These are phyloP conservation scores for Vigna trinervia DNA, from an alignment of 306 rosid genomes.

Conservation along the genomic window DNA sequence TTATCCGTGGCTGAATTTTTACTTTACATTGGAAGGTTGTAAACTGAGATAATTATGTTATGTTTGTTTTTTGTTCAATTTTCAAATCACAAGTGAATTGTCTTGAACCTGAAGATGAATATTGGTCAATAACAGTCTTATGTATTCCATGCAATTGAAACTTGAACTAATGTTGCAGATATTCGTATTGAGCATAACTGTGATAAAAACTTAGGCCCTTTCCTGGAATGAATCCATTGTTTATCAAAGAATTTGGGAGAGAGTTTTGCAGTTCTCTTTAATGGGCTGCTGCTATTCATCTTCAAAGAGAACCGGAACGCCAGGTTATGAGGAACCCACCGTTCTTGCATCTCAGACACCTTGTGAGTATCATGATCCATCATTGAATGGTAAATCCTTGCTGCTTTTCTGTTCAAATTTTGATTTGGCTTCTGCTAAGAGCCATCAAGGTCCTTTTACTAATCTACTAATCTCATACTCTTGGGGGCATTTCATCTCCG, in stretches of 20 bases:
- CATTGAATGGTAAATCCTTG: constrained; percentile 38
- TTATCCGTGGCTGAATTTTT: constrained; percentile 32
- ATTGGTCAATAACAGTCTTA: background rate
- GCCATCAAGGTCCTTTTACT: constrained; percentile 1
- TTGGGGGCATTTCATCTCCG: background rate
- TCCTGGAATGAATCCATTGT: constrained; percentile 28
- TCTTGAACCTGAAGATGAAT: background rate
- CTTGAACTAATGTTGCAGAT: constrained; percentile 33
- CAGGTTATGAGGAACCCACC: constrained; percentile 72
- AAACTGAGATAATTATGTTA: background rate
- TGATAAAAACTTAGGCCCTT: constrained; percentile 27
- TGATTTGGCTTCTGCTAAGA: constrained; percentile 18
- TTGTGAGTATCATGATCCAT: constrained; percentile 64
- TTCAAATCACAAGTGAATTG: constrained; percentile 3
- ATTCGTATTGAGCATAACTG: constrained; percentile 1
- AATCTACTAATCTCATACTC: background rate
- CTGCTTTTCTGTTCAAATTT: constrained; percentile 36
- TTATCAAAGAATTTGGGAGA: constrained; percentile 27
- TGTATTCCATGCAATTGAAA: constrained; percentile 19
- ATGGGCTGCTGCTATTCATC: constrained; percentile 83
- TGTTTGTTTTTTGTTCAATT: background rate
- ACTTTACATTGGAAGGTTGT: background rate
- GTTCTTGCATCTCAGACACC: constrained; percentile 94
- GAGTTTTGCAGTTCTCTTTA: constrained; percentile 46
- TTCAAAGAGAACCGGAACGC: constrained; percentile 55